Evolutionary conservation across 1,139 yeast genomes (phyloP).

Genomic region (Hyphopichia khmerensis): DNA sequence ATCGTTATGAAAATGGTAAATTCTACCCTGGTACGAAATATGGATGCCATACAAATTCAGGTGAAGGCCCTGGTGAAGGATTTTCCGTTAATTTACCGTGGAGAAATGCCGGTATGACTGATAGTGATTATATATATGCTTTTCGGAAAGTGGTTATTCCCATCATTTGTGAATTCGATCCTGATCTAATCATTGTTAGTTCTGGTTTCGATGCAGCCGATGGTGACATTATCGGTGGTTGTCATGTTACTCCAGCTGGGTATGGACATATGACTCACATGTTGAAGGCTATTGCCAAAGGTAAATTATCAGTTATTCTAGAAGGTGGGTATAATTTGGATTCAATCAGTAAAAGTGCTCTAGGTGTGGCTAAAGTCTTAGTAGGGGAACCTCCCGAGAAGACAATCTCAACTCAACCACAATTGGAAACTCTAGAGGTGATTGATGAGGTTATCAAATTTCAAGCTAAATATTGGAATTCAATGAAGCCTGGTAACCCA

Average conservation of each 20-base stretch:
- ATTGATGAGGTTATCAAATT: slow-evolving; percentile 77
- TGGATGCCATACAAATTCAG: slow-evolving; percentile 77
- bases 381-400: slow-evolving; percentile 95
- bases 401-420: slow-evolving; percentile 59
- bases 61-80: slow-evolving; percentile 86
- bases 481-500: slow-evolving; percentile 69
- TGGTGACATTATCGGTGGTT: slow-evolving; percentile 97
- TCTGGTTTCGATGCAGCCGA: slow-evolving; percentile 99
- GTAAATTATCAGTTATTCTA: slow-evolving; percentile 82
- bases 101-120: slow-evolving; percentile 91
- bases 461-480: slow-evolving; percentile 88
- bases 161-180: slow-evolving; percentile 82
- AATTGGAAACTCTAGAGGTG: slow-evolving; percentile 79
- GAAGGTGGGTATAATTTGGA: slow-evolving; percentile 98
- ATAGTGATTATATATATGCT: slow-evolving; percentile 93
- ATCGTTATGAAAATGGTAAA: slow-evolving; percentile 87
- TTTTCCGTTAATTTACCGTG: slow-evolving; percentile 89
- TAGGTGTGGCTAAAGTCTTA: slow-evolving; percentile 87
- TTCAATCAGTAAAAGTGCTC: slow-evolving; percentile 84
- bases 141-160: slow-evolving; percentile 89
- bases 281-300: slow-evolving; percentile 83
- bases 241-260: slow-evolving; percentile 93
- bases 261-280: slow-evolving; percentile 95
- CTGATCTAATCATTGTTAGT: slow-evolving; percentile 88
- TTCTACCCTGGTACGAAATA: slow-evolving; percentile 91